phyloP scores from a whole-genome alignment of 345 rosid species.

The Eucalyptus camaldulensis region DNA sequence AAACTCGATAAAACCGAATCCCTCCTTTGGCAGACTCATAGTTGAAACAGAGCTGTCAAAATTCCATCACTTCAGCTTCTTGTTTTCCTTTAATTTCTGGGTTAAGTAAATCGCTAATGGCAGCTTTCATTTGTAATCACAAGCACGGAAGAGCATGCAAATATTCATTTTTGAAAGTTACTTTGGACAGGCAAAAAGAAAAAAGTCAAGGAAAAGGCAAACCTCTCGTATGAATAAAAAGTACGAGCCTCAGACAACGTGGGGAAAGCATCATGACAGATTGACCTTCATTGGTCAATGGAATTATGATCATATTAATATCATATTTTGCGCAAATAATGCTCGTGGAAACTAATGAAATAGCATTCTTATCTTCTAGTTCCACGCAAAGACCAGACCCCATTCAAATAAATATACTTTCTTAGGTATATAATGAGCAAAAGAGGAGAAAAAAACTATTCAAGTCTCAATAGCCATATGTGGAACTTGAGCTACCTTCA shows the following conservation, averaged over 20 bases:
- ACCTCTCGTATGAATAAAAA: background rate
- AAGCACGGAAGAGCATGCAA: background rate
- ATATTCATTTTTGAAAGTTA: background rate
- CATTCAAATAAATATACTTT: background rate
- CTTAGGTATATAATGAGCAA: background rate
- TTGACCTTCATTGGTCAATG: background rate
- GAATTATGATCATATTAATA: background rate
- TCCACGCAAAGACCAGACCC: background rate
- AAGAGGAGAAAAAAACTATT: background rate
- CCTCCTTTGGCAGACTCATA: background rate
- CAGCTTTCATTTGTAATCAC: background rate
- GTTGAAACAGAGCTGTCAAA: background rate
- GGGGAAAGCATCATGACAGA: background rate
- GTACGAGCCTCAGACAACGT: background rate
- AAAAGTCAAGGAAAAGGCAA: background rate
- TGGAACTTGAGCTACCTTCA: constrained; percentile 3
- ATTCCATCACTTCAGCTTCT: background rate
- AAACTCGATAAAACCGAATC: background rate
- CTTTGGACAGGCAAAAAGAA: background rate
- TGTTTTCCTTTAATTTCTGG: background rate
- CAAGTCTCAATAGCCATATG: background rate
- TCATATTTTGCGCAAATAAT: background rate
- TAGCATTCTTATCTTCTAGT: background rate
- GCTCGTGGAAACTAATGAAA: background rate
- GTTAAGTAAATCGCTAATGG: background rate